These are phyloP conservation scores for Allium sativum DNA, from an alignment of 106 monocot species.

Conservation along the genomic window DNA sequence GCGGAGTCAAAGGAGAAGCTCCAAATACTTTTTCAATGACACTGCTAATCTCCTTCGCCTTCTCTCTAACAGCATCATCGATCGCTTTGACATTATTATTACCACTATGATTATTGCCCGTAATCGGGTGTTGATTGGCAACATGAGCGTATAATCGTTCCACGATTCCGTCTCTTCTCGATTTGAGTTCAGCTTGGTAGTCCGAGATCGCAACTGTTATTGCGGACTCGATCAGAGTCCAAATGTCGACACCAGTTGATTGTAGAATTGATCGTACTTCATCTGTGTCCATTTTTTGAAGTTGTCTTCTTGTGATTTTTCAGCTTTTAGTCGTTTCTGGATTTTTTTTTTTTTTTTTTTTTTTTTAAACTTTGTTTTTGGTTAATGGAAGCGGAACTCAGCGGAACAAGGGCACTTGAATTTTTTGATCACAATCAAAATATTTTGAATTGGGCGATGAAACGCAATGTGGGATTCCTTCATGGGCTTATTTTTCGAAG, in stretches of 20 bases:
- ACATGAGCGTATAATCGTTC: conserved; percentile 22
- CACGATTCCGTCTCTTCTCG: conserved; percentile 24
- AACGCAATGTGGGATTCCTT: too few species aligned
- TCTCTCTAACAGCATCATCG: not conserved
- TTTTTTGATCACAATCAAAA: too few species aligned
- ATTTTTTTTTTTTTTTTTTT: too few species aligned
- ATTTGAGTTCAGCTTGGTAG: conserved; percentile 12
- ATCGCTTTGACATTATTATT: not conserved
- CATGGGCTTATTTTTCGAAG: too few species aligned
- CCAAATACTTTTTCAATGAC: not conserved
- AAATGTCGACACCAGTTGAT: conserved; percentile 17
- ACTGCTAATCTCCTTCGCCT: conserved; percentile 6
- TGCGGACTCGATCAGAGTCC: conserved; percentile 24
- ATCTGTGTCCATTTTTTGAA: conserved; percentile 13
- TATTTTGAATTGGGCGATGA: too few species aligned
- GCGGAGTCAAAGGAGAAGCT: not conserved
- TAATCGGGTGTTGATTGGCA: not conserved
- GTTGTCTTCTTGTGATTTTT: too few species aligned
- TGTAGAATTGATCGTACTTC: conserved; percentile 16
- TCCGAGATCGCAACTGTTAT: conserved; percentile 15
- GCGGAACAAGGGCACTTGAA: too few species aligned
- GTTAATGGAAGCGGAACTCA: too few species aligned
- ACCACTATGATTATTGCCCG: not conserved
- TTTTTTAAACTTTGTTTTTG: too few species aligned
- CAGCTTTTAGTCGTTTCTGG: too few species aligned